Percentiles rank a stretch among this genome's conserved stretches.
Evolutionary conservation across 176 grass and related monocot species (phyloP).

Genomic region (Hordeum vulgare): MorexV3_pseudomolecules_assembly NC_058521.1:16874956-16875455

Average conservation of each 20-base stretch:
- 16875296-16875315: background rate
- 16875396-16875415: too few relatives aligned
- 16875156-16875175: background rate
- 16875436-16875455: too few relatives aligned
- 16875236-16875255: too few relatives aligned
- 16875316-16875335: background rate
- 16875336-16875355: background rate
- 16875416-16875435: too few relatives aligned
- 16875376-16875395: too few relatives aligned
- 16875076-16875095: background rate
- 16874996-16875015: constrained; percentile 8
- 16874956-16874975: background rate
- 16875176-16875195: background rate
- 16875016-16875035: background rate
- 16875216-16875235: background rate
- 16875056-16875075: background rate
- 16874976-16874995: constrained; percentile 62
- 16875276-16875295: background rate
- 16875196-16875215: background rate
- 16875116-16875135: background rate
- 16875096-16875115: background rate
- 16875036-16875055: background rate
- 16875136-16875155: background rate
- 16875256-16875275: background rate
- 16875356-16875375: background rate